These are phyloP conservation scores for Hypoxylon sp. DNA, from an alignment of 2,329 filamentous ascomycete species.

Conservation along the genomic window DNA sequence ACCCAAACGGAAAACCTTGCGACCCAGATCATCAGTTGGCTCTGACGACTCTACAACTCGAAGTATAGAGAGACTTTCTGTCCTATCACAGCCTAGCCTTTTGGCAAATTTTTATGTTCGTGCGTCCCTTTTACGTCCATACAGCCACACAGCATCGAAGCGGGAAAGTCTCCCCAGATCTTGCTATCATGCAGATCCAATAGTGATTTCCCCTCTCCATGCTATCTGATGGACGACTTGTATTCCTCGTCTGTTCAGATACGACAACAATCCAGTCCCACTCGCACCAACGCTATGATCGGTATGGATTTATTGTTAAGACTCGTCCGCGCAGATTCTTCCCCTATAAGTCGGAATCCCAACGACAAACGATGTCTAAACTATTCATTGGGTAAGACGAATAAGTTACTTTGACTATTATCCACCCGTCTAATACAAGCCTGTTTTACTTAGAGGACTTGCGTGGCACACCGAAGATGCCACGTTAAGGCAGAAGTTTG, in stretches of 20 bases:
- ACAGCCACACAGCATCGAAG: constrained; percentile 16
- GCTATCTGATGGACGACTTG: neutral
- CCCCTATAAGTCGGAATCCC: constrained; percentile 8
- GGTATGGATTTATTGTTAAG: constrained; percentile 30
- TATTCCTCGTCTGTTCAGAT: constrained; percentile 1
- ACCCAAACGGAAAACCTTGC: constrained; percentile 11
- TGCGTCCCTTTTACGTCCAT: constrained; percentile 26
- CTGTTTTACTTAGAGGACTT: constrained; percentile 77
- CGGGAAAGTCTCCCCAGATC: neutral
- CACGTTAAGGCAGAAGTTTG: constrained; percentile 90
- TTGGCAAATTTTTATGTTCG: constrained; percentile 36
- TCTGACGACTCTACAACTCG: constrained; percentile 15
- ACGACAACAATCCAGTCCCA: neutral
- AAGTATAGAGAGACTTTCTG: constrained; percentile 14
- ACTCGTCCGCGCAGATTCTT: constrained; percentile 24
- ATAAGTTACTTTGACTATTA: constrained; percentile 27
- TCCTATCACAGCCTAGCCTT: constrained; percentile 15
- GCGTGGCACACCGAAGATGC: constrained; percentile 97
- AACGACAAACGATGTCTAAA: constrained; percentile 80
- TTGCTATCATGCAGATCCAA: neutral
- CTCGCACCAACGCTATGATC: constrained; percentile 1
- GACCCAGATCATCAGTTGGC: constrained; percentile 19
- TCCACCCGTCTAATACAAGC: constrained; percentile 31
- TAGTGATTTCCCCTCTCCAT: constrained; percentile 9
- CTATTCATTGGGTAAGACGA: constrained; percentile 89